Conservation (phyloP, 2,329 filamentous ascomycete genomes). For the Colletotrichum sp. region DNA sequence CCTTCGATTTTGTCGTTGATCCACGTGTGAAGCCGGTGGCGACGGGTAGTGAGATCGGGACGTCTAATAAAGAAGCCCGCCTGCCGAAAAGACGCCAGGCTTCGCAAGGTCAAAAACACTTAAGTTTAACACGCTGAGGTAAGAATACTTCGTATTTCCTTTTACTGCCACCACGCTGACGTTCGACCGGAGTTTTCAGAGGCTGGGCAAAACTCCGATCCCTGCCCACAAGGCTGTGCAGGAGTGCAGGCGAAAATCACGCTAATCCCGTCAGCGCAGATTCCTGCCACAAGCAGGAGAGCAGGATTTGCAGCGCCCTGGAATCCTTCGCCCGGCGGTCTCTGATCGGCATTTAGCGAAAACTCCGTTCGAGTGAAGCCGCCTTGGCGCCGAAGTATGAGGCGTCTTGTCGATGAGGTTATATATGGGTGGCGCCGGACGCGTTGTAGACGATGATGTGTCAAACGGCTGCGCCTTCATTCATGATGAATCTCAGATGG, state of each 20-base stretch:
- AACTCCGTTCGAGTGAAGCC: not conserved
- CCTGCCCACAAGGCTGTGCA: not conserved
- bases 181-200: not conserved
- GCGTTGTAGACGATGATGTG: not conserved
- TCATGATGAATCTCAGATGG: not conserved
- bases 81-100: accelerated
- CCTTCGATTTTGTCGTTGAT: accelerated
- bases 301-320: not conserved
- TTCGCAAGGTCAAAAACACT: accelerated
- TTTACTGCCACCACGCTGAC: not conserved
- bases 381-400: not conserved
- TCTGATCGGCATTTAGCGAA: not conserved
- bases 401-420: not conserved
- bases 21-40: not conserved
- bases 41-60: accelerated
- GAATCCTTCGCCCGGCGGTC: not conserved
- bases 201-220: not conserved
- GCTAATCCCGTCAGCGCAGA: not conserved
- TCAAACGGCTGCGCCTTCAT: not conserved
- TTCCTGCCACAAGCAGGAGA: not conserved
- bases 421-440: not conserved
- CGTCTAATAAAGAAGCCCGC: not conserved
- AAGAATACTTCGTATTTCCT: not conserved
- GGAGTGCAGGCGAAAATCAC: not conserved
- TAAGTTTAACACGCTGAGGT: not conserved